Evolutionary conservation across 805 yeast species (phyloP).

Genomic region (Debaryomyces tyrocola): DNA sequence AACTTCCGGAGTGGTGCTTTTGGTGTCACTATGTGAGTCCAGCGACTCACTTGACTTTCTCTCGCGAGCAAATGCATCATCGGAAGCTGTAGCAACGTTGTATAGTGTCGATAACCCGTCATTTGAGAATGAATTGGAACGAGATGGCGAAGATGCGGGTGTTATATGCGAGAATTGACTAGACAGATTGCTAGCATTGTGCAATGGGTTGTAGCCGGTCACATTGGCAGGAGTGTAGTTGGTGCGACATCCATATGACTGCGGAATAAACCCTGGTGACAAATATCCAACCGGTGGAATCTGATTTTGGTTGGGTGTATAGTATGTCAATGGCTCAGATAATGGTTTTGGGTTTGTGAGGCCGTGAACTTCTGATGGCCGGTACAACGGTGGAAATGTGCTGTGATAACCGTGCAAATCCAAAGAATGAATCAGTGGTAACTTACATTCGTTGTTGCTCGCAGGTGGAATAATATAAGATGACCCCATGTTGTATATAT

Average conservation of each 20-base stretch:
- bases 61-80: not conserved
- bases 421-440: constrained; percentile 38
- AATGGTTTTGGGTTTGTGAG: too few species aligned
- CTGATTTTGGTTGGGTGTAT: not conserved
- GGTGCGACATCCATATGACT: not conserved
- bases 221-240: too few species aligned
- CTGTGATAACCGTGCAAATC: constrained; percentile 24
- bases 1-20: not conserved
- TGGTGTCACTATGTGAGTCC: not conserved
- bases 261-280: not conserved
- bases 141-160: not conserved
- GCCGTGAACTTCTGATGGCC: too few species aligned
- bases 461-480: constrained; percentile 5
- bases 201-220: too few species aligned
- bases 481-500: constrained; percentile 5
- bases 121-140: not conserved
- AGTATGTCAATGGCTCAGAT: too few species aligned
- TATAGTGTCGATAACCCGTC: constrained; percentile 7
- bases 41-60: not conserved
- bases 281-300: not conserved
- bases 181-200: too few species aligned
- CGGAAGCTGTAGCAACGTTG: constrained; percentile 5
- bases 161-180: not conserved
- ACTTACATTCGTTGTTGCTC: constrained; percentile 7
- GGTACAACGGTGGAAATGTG: not conserved